phyloP scores from a whole-genome alignment of 257 asterid genomes.

The Ophiorrhiza pumila region DNA sequence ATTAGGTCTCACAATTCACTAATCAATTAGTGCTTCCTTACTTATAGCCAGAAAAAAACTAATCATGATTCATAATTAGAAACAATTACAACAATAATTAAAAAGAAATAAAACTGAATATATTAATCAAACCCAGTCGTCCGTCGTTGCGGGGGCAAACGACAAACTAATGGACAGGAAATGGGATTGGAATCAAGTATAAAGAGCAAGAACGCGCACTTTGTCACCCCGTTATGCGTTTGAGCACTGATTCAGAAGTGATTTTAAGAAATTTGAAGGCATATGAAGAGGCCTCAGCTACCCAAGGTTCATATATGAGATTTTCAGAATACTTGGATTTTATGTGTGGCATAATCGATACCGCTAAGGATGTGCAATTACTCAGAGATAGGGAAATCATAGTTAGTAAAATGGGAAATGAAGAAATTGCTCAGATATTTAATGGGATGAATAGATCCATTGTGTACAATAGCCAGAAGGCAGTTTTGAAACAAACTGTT shows the following conservation, averaged over 20 bases:
- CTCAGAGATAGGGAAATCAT: constrained; percentile 7
- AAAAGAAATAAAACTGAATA: no score
- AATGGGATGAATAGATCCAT: constrained; percentile 13
- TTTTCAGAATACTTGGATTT: constrained; percentile 20
- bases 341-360: constrained; percentile 26
- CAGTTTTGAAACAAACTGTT: no score
- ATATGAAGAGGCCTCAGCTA: constrained; percentile 19
- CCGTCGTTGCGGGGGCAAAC: no score
- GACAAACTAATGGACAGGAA: neutral
- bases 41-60: no score
- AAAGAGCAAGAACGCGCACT: neutral
- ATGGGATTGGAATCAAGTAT: constrained; percentile 31
- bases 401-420: neutral
- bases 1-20: no score
- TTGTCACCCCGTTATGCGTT: neutral
- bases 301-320: constrained; percentile 4
- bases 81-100: no score
- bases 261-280: constrained; percentile 26
- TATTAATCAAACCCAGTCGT: no score
- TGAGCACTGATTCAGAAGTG: neutral
- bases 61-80: no score
- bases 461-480: no score
- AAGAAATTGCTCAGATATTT: constrained; percentile 17
- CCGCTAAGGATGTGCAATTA: constrained; percentile 20
- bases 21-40: no score